These are phyloP conservation scores for Phialemonium atrogriseum DNA, from an alignment of 2,329 filamentous ascomycete genomes.

Conservation along the genomic window DNA sequence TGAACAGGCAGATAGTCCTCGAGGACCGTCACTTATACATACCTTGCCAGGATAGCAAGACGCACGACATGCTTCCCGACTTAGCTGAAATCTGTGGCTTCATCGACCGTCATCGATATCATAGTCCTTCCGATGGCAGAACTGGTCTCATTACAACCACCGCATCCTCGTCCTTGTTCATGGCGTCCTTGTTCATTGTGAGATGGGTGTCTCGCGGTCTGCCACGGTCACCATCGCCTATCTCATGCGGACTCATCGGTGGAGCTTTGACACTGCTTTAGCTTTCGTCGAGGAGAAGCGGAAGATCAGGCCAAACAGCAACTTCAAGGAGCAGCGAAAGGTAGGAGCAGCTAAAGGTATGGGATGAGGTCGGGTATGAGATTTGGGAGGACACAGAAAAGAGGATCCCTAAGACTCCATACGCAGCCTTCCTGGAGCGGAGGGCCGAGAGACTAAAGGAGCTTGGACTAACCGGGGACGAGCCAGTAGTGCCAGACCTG, in stretches of 20 bases:
- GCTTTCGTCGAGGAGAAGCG: conserved; percentile 13
- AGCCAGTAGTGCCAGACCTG: too few relatives aligned
- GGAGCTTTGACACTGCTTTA: conserved; percentile 10
- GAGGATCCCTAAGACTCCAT: conserved; percentile 17
- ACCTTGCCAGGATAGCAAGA: too few relatives aligned
- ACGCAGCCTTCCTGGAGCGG: conserved; percentile 11
- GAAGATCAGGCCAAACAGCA: conserved; percentile 17
- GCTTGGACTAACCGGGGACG: conserved; percentile 2
- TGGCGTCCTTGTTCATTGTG: conserved; percentile 23
- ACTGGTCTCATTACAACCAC: too few relatives aligned
- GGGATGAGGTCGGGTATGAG: conserved; percentile 19
- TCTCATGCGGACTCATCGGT: conserved; percentile 19
- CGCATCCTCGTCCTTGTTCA: too few relatives aligned
- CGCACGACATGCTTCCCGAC: too few relatives aligned
- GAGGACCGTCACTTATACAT: too few relatives aligned
- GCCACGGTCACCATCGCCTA: conserved; percentile 22
- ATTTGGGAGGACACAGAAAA: conserved; percentile 20
- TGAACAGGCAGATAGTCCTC: too few relatives aligned
- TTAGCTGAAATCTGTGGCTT: too few relatives aligned
- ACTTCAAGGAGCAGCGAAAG: conserved; percentile 23
- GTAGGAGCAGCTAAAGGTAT: conserved; percentile 24
- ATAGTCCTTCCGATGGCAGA: too few relatives aligned
- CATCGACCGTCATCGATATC: too few relatives aligned
- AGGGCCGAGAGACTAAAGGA: conserved; percentile 6
- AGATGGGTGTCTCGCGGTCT: conserved; percentile 23